These are phyloP conservation scores for Fusarium oligoseptatum DNA, from an alignment of 2,329 filamentous ascomycete genomes.

Conservation along the genomic window DNA sequence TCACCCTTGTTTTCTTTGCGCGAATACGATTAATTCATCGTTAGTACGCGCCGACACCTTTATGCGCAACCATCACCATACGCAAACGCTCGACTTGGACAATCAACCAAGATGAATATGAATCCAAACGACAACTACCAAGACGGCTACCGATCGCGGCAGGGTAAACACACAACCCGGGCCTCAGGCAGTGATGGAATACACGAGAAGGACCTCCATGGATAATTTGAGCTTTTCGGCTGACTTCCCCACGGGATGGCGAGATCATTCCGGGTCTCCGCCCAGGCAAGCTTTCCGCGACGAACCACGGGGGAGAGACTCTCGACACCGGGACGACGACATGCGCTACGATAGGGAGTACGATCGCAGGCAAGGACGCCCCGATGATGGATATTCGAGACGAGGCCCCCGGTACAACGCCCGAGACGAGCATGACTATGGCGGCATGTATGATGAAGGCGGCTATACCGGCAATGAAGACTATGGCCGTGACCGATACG, in stretches of 20 bases:
- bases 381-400: conserved; percentile 46
- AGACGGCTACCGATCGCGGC: conserved; percentile 60
- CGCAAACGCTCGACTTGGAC: conserved; percentile 49
- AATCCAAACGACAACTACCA: conserved; percentile 43
- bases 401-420: conserved; percentile 45
- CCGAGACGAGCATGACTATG: conserved; percentile 51
- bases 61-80: conserved; percentile 61
- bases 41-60: conserved; percentile 40
- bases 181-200: conserved; percentile 45
- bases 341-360: conserved; percentile 42
- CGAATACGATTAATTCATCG: neutral
- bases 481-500: conserved; percentile 40
- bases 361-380: conserved; percentile 44
- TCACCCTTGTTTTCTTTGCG: neutral
- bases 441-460: conserved; percentile 55
- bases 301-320: conserved; percentile 50
- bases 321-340: conserved; percentile 43
- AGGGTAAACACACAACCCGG: conserved; percentile 62
- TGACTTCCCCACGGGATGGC: conserved; percentile 61
- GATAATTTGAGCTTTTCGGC: conserved; percentile 54
- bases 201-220: conserved; percentile 45
- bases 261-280: conserved; percentile 60
- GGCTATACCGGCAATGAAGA: conserved; percentile 48
- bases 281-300: conserved; percentile 55
- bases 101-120: conserved; percentile 42